phyloP scores from a whole-genome alignment of 495 filamentous ascomycete genomes.

The Daldinia decipiens region DNA sequence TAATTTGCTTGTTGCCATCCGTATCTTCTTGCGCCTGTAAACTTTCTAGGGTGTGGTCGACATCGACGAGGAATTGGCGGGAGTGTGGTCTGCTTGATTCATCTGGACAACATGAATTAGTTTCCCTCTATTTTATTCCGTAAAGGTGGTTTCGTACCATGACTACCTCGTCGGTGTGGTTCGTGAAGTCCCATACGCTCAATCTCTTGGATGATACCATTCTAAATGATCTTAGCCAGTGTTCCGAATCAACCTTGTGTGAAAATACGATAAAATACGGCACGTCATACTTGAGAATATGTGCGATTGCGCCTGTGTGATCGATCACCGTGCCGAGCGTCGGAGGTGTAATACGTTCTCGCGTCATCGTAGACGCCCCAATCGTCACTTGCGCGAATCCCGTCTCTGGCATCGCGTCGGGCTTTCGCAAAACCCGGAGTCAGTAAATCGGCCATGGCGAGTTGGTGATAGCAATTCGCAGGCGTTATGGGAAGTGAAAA shows the following conservation, averaged over 20 bases:
- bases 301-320: slow-evolving; percentile 57
- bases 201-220: slow-evolving; percentile 56
- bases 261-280: not conserved
- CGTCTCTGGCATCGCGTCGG: slow-evolving; percentile 32
- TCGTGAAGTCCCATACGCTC: slow-evolving; percentile 55
- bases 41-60: slow-evolving; percentile 76
- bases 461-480: slow-evolving; percentile 28
- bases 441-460: slow-evolving; percentile 40
- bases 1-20: slow-evolving; percentile 92
- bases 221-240: slow-evolving; percentile 49
- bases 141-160: slow-evolving; percentile 50
- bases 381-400: slow-evolving; percentile 47
- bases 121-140: not conserved
- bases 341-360: slow-evolving; percentile 60
- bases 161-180: slow-evolving; percentile 60
- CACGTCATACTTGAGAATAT: slow-evolving; percentile 57
- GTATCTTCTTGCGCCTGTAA: slow-evolving; percentile 87
- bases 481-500: slow-evolving; percentile 16
- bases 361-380: slow-evolving; percentile 59
- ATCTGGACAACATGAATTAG: slow-evolving; percentile 45
- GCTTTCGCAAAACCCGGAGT: slow-evolving; percentile 33
- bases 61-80: slow-evolving; percentile 79
- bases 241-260: not conserved
- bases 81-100: slow-evolving; percentile 59
- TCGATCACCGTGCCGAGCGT: slow-evolving; percentile 57